Base-by-base conservation (phyloP, 768 basidiomycete species). In the Mycena sanguinolenta region DNA sequence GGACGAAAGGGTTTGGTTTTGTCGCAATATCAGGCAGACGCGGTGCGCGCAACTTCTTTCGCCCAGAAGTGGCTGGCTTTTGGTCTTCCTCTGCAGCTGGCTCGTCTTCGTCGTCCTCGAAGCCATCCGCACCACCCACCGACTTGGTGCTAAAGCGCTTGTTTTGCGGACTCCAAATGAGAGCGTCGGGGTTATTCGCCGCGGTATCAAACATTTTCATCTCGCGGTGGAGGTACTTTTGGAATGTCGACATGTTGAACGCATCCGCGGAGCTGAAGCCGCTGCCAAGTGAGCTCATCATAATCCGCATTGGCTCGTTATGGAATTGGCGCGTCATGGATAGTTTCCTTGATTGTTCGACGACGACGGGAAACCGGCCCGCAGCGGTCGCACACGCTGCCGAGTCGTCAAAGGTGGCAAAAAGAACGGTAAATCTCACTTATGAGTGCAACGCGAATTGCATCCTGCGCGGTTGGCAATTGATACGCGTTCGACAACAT, bases 191-290 rank as follows among this genome's bases (percentile, higher is more conserved):
- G 32, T 88, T 89, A 64, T 88, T 88, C 23, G 90, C 88, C 0
- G 92, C 91, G 0, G 86, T 80, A 74, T 95, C 92, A 21, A 84
- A 87, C 10, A 93, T 78, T 70, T 89, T 88, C 79, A 96, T 83
- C 79, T 97, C 95, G 16, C 97, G 86, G 39, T 93, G 88, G 30
- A 96, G 79, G 75, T 93, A 93, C 75, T 97, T 97, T 72, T 95
- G 95, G 13, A 97, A 82, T 0, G 92, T 91, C 0, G 90, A 88
- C 1, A 89, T 89, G 72, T 94, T 91, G 81, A 96, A 94, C 0
- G 92, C 87, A 70, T 95, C 93, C 0, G 91, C 90, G 4, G 92
- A 85, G 30, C 85, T 85, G 5, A 92, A 74, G 0, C 95, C 95
- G 67, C 91, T 90, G 0, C 91, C 89, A 4, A 98, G 86, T 0